Conservation (phyloP, 2,329 filamentous ascomycete species). For the Fusarium cicatricum region DNA sequence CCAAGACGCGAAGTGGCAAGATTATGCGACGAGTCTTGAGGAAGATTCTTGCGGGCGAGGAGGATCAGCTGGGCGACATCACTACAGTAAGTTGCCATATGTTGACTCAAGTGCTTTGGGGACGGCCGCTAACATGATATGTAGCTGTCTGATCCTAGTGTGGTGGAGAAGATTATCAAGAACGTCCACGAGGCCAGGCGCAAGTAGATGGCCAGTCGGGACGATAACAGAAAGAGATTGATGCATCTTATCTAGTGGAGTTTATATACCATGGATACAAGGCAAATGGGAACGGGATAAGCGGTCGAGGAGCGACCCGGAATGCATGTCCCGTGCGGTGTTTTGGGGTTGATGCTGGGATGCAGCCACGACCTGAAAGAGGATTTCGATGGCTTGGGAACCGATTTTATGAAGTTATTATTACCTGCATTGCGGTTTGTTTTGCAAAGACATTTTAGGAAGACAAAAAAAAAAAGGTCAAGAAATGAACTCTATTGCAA, state of each 20-base stretch:
- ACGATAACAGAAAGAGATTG: constrained; percentile 4
- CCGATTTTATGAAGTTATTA: constrained; percentile 27
- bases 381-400: constrained; percentile 29
- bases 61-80: constrained; percentile 94
- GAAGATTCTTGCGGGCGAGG: constrained; percentile 97
- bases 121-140: constrained; percentile 27
- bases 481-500: constrained; percentile 16
- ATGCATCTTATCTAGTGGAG: constrained; percentile 35
- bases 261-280: constrained; percentile 42
- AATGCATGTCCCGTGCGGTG: constrained; percentile 34
- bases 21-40: constrained; percentile 97
- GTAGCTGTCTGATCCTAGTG: constrained; percentile 85
- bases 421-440: constrained; percentile 37
- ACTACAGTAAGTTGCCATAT: constrained; percentile 74
- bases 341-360: constrained; percentile 39
- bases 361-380: constrained; percentile 33
- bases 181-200: constrained; percentile 73
- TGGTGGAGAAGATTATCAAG: constrained; percentile 90
- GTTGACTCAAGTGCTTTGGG: not conserved
- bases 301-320: constrained; percentile 18
- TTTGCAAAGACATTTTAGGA: constrained; percentile 16
- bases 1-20: constrained; percentile 97
- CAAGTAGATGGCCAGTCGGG: constrained; percentile 51
- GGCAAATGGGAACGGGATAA: constrained; percentile 28
- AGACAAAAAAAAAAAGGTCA: constrained; percentile 19